Evolutionary conservation across 305 asterid genomes (phyloP), one percentile per base, ranked within the genome.

Genomic region (Andrographis paniculata): DNA sequence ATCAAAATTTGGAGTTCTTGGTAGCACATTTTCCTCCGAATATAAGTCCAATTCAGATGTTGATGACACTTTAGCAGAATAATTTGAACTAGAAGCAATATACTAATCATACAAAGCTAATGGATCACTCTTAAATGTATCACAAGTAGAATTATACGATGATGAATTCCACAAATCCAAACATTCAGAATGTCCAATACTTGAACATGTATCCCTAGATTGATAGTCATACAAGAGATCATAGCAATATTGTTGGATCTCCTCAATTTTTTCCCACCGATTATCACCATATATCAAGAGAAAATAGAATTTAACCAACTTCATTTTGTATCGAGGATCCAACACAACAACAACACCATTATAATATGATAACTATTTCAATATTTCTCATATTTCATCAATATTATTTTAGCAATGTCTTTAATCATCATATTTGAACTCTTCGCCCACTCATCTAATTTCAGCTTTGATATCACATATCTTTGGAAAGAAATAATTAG

Each of bases 11-110:
- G 9, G 10, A 22, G 11, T n/a, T n/a, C 20, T 38, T 0, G 57
- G 57, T 15, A 48, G 28, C 8, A 49, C 50, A 5, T 49, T 15
- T 19, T 58, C 58, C 5, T 48, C 42, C 31, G 49, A 42, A 41
- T 58, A 50, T 2, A 8, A 10, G 16, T 58, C 64, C 19, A 58
- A 28, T 24, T 58, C 30, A 24, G n/a, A n/a, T n/a, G n/a, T 23
- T 22, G 39, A 45, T 20, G 4, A 3, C 4, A 24, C 4, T 11
- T 17, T 9, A 5, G 13, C 1, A 19, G 22, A n/a, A n/a, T n/a
- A n/a, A 2, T 19, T 45, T 10, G 3, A 42, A 13, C 17, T 36
- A 5, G 42, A 42, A 20, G 23, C 47, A 0, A 20, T 10, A 42
- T 10, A 17, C 14, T 42, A 1, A 9, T 42, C 23, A 21, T 11